Evolutionary conservation across 208 protist genomes (phyloP), one percentile per base, ranked within the genome.

Genomic region (Hexamita inflata): DNA sequence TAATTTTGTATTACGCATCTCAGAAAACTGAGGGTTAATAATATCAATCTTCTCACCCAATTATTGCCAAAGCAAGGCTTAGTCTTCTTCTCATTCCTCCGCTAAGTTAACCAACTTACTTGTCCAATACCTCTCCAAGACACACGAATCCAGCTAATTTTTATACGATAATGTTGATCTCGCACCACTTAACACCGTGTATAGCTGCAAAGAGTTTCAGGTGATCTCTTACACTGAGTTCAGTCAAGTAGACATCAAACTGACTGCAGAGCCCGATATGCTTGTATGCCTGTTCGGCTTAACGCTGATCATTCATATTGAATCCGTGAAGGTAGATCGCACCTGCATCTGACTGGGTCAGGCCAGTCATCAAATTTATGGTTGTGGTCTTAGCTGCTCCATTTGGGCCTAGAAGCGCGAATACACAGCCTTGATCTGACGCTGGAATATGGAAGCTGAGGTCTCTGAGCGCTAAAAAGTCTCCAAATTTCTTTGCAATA

Each of bases 61-160:
- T 66, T 1, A 91, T 75, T 19, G 89, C 77, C 76, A 89, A 86
- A 34, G 80, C 87, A 39, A 91, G 61, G 38, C 66, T 82, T 15
- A 92, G 59, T 34, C 82, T 79, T 45, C 89, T 67, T 74, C 86
- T 82, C 77, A 86, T 88, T 49, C 89, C 89, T 57, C 88, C 87
- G 64, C 67, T 75, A 42, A 83, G 59, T 30, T 53, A 30, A 38
- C 60, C 24, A 13, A 30, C 60, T 34, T 66, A 30, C 29, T 30
- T 15, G 34, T 66, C 60, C 26, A 66, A 38, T 15, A 66, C 60
- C 15, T 66, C 60, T 15, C 30, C 13, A 34, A 66, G 60, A 66
- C 34, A 38, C 15, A 66, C 60, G 34, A 66, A 66, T 15, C 24
- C 15, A 24, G 60, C 60, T 24, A 66, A 19, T 19, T 66, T n/a